Evolutionary conservation across 352 stramenopile genomes (phyloP).

Genomic region (Pythium brassicae): DNA sequence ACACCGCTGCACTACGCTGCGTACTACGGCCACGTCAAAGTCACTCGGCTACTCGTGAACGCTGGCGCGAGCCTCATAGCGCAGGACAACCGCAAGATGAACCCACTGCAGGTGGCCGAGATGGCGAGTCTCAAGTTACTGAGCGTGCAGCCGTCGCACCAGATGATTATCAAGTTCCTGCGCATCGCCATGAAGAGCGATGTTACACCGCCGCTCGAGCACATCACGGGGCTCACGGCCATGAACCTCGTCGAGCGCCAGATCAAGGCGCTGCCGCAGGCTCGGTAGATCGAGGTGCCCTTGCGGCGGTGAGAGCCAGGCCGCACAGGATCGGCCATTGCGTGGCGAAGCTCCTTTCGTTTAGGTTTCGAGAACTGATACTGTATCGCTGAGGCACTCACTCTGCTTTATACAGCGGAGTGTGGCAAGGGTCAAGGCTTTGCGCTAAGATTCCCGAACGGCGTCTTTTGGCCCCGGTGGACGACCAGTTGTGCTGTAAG

Average conservation of each 20-base stretch:
- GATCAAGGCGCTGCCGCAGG: slow-evolving; percentile 41
- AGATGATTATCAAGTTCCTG: slow-evolving; percentile 85
- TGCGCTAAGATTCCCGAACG: no score
- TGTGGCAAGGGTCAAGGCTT: no score
- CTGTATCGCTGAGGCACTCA: no score
- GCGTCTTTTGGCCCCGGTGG: no score
- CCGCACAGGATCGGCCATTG: no score
- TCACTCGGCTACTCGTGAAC: slow-evolving; percentile 48
- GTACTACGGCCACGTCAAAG: slow-evolving; percentile 76
- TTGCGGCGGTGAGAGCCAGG: no score
- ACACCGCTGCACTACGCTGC: slow-evolving; percentile 67
- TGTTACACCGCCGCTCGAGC: slow-evolving; percentile 68
- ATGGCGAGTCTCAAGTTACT: slow-evolving; percentile 72
- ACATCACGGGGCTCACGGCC: slow-evolving; percentile 71
- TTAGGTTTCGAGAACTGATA: no score
- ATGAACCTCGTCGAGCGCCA: slow-evolving; percentile 59
- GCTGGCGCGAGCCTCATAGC: slow-evolving; percentile 48
- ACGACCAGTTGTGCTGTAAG: no score
- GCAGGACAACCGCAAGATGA: slow-evolving; percentile 58
- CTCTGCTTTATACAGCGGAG: no score
- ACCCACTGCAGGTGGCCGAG: slow-evolving; percentile 64
- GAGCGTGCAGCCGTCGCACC: slow-evolving; percentile 76
- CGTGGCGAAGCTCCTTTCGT: no score
- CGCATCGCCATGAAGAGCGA: slow-evolving; percentile 70
- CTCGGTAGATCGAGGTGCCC: slow-evolving; percentile 1